Evolutionary conservation across 257 asterid species (phyloP).

Genomic region (Buddleja alternifolia): DNA sequence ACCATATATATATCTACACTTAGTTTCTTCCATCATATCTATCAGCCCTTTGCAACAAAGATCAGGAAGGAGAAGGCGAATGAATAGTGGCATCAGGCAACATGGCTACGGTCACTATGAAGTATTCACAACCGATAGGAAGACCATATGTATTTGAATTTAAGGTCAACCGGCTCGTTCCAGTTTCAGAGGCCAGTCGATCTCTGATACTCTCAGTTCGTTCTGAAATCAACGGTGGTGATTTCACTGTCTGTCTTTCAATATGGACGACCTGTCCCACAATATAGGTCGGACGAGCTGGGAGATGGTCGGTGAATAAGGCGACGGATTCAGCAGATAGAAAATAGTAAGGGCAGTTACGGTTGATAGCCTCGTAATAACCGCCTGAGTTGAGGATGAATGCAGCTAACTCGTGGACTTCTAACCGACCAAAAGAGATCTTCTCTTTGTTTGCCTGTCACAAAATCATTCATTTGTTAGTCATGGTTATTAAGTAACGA

Average conservation of each 20-base stretch:
- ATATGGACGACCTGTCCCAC: constrained; percentile 95
- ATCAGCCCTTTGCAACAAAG: constrained; percentile 60
- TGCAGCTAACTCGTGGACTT: constrained; percentile 91
- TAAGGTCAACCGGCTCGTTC: constrained; percentile 44
- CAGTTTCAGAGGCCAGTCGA: constrained; percentile 48
- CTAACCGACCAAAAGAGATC: constrained; percentile 80
- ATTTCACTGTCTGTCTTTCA: constrained; percentile 63
- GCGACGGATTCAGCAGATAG: constrained; percentile 94
- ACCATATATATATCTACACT: constrained; percentile 50
- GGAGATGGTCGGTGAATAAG: constrained; percentile 74
- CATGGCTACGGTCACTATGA: constrained; percentile 88
- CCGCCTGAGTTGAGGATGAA: constrained; percentile 81
- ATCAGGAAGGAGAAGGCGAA: constrained; percentile 84
- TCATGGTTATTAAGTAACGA: background rate
- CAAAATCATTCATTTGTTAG: background rate
- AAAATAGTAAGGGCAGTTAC: constrained; percentile 73
- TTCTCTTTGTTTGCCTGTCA: constrained; percentile 89
- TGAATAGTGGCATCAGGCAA: constrained; percentile 78
- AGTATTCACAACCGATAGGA: constrained; percentile 85
- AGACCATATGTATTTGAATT: constrained; percentile 53
- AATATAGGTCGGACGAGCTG: constrained; percentile 66
- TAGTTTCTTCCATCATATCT: constrained; percentile 87
- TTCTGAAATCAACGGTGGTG: constrained; percentile 41
- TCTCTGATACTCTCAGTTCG: constrained; percentile 45
- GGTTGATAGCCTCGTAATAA: constrained; percentile 80